Percentiles rank a stretch among this genome's conserved stretches.
These are phyloP conservation scores for Candida sakaeoensis DNA, from an alignment of 805 yeast species.

Conservation along the genomic window DNA sequence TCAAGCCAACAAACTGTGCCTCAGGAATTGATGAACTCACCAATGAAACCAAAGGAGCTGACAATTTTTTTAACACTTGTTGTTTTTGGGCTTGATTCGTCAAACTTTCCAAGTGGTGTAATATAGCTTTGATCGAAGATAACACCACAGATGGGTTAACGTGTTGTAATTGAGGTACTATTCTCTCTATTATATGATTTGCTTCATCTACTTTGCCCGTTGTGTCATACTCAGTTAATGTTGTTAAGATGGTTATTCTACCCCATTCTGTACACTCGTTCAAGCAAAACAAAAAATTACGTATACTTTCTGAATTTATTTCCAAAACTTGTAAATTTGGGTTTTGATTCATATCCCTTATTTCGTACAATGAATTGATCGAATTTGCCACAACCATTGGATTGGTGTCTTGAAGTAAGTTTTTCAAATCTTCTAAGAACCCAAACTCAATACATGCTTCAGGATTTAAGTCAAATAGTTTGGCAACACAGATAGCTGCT, in stretches of 20 bases:
- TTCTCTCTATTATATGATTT: constrained; percentile 80
- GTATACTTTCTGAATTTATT: constrained; percentile 41
- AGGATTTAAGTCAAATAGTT: constrained; percentile 81
- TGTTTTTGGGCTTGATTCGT: constrained; percentile 37
- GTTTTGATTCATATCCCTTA: constrained; percentile 61
- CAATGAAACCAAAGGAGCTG: constrained; percentile 84
- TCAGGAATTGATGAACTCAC: constrained; percentile 84
- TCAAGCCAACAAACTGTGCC: constrained; percentile 88
- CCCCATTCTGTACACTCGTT: constrained; percentile 99
- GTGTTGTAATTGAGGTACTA: constrained; percentile 93
- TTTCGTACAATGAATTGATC: constrained; percentile 79
- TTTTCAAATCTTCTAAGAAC: constrained; percentile 64
- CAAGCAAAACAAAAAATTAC: constrained; percentile 72
- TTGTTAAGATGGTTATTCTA: constrained; percentile 80
- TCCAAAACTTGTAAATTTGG: constrained; percentile 34
- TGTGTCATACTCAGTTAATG: constrained; percentile 70
- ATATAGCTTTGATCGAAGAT: constrained; percentile 74
- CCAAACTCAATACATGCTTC: constrained; percentile 83
- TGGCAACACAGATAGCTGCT: constrained; percentile 96
- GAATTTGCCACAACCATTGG: constrained; percentile 98
- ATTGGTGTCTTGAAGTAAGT: constrained; percentile 76
- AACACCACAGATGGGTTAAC: constrained; percentile 94
- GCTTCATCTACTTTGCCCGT: constrained; percentile 56
- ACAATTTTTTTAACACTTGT: constrained; percentile 59
- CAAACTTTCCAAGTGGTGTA: constrained; percentile 60